Conservation (phyloP, 2,329 filamentous ascomycete species). For the Aspergillus cejpii region DNA sequence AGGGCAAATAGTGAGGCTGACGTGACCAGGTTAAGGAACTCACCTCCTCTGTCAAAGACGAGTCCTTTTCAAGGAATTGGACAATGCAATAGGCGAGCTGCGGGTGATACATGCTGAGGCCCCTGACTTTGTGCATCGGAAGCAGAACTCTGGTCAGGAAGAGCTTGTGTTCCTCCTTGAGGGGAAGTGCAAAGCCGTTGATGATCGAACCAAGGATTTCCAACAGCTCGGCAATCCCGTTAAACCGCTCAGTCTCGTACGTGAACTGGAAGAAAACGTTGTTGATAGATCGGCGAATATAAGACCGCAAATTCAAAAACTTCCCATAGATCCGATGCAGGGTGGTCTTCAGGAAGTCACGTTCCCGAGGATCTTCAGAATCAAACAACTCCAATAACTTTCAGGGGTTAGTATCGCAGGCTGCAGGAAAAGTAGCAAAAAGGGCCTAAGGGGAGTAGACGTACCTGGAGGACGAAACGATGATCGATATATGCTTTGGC, state of each 20-base stretch:
- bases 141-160: conserved; percentile 91
- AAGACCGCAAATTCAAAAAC: conserved; percentile 94
- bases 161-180: conserved; percentile 98
- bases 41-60: conserved; percentile 92
- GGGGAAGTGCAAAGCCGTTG: conserved; percentile 91
- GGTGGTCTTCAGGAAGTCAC: conserved; percentile 97
- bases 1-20: neutral
- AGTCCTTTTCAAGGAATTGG: conserved; percentile 96
- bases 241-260: conserved; percentile 97
- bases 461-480: conserved; percentile 79
- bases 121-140: conserved; percentile 96
- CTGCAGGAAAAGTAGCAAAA: neutral
- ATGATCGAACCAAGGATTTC: conserved; percentile 98
- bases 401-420: conserved; percentile 7
- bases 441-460: conserved; percentile 5
- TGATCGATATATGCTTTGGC: conserved; percentile 99
- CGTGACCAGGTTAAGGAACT: no score
- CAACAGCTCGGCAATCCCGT: conserved; percentile 91
- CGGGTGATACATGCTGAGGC: conserved; percentile 98
- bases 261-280: conserved; percentile 99
- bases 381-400: conserved; percentile 94
- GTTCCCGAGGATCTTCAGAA: conserved; percentile 91
- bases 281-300: conserved; percentile 97
- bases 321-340: conserved; percentile 98
- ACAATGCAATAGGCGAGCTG: conserved; percentile 98